Conservation (phyloP, 2,329 filamentous ascomycete species). For the Coleophoma eucalyptorum region DNA sequence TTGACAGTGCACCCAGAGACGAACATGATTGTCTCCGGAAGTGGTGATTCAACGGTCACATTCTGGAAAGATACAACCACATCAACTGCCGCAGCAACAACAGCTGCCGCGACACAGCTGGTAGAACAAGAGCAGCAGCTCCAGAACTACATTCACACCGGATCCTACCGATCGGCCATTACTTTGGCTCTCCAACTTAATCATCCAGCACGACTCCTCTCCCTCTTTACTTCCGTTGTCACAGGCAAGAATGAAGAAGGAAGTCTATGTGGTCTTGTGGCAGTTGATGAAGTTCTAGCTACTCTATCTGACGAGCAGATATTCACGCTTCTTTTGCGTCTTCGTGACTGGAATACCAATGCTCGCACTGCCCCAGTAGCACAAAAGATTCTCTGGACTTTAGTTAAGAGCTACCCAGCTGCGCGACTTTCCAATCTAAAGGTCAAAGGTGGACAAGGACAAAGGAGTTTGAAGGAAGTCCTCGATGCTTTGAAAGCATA, state of each 20-base stretch:
- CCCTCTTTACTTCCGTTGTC: constrained; percentile 78
- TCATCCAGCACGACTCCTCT: constrained; percentile 82
- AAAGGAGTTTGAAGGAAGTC: constrained; percentile 74
- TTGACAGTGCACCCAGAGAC: constrained; percentile 67
- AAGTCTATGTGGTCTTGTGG: constrained; percentile 59
- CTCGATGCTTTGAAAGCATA: constrained; percentile 85
- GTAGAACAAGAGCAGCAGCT: constrained; percentile 94
- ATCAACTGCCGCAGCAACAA: constrained; percentile 71
- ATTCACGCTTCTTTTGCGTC: constrained; percentile 72
- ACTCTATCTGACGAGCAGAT: constrained; percentile 80
- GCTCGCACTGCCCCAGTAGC: constrained; percentile 80
- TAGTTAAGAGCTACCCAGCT: constrained; percentile 79
- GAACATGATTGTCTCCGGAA: constrained; percentile 81
- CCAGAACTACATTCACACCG: constrained; percentile 84
- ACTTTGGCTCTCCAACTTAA: constrained; percentile 89
- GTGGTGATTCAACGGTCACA: constrained; percentile 86
- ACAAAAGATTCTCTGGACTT: constrained; percentile 75
- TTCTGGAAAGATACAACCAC: constrained; percentile 94
- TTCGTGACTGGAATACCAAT: constrained; percentile 98
- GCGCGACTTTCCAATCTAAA: constrained; percentile 70
- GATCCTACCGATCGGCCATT: constrained; percentile 90
- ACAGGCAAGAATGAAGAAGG: constrained; percentile 54
- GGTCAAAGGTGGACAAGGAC: constrained; percentile 50
- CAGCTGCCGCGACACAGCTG: constrained; percentile 69
- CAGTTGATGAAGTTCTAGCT: constrained; percentile 82